Evolutionary conservation across 805 yeast genomes (phyloP).

Genomic region (Candida argentea): DNA sequence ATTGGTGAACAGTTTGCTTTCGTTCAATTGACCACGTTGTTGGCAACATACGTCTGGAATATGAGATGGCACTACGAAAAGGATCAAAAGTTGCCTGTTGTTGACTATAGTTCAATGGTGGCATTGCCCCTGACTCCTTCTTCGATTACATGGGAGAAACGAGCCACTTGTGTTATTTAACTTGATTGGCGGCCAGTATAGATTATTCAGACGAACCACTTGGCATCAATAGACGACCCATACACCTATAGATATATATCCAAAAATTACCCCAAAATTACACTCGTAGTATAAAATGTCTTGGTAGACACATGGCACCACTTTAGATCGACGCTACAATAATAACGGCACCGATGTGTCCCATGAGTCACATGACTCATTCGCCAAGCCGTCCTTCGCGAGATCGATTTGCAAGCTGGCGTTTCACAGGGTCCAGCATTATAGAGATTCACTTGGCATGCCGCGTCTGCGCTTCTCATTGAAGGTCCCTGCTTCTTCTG

Average conservation of each 20-base stretch:
- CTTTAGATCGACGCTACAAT: too few species aligned
- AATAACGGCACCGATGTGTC: too few species aligned
- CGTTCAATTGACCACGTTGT: slow-evolving; percentile 80
- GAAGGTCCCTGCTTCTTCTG: slow-evolving; percentile 91
- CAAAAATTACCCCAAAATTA: too few species aligned
- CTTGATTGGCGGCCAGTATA: not conserved
- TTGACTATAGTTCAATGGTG: slow-evolving; percentile 87
- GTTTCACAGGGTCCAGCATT: too few species aligned
- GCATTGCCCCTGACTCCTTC: slow-evolving; percentile 81
- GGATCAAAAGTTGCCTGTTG: slow-evolving; percentile 39
- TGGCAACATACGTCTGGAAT: slow-evolving; percentile 65
- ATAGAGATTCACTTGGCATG: too few species aligned
- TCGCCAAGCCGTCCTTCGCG: too few species aligned
- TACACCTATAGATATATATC: too few species aligned
- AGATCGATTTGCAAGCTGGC: too few species aligned
- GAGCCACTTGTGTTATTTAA: slow-evolving; percentile 23
- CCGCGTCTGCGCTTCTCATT: slow-evolving; percentile 32
- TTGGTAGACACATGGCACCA: too few species aligned
- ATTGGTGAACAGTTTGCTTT: slow-evolving; percentile 98
- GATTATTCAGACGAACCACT: too few species aligned
- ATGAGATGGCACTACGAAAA: slow-evolving; percentile 60
- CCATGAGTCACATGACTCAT: too few species aligned
- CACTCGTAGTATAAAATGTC: too few species aligned
- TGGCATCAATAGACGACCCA: not conserved
- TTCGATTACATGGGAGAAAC: slow-evolving; percentile 58